Base-by-base conservation (phyloP, 208 protist genomes). In the Leishmania turanica region DNA sequence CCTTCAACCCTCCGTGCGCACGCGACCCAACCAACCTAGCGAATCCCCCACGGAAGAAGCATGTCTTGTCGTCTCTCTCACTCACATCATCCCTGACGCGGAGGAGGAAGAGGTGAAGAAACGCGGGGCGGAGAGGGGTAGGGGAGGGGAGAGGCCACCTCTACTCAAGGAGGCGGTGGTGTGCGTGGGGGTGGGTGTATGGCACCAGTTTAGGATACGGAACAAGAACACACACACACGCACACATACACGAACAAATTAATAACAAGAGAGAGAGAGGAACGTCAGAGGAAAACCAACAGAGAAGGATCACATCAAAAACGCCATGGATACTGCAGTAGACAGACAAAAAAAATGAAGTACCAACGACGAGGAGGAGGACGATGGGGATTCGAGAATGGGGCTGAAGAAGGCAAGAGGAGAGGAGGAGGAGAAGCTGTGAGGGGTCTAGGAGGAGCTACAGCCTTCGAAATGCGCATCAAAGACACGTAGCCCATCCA, bases 201-300 rank as follows among this genome's bases (percentile, higher is more conserved):
- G 9, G 42, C 8, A 51, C 37, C 27, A n/a, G 47, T 27, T 8
- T 8, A 5, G 37, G 7, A 7, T 11, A 64, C 17, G 21, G 9
- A 47, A 45, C 17, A 27, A 65, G 54, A 64, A 27, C 5, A 77
- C n/a, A n/a, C 73, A 15, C 73, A 77, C 73, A 40, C 70, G 54
- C 40, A 56, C 68, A 73, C 68, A 72, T 5, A 40, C 68, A 73
- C 37, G 21, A 40, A 73, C 69, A 74, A 49, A 74, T 5, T 45
- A 9, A 58, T 31, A 54, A 5, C 42, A 40, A 73, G 68, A 49
- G 68, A 11, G 69, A 51, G 42, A 31, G n/a, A 40, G 37, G 4
- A 31, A 24, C 45, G 7, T 45, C 27, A 34, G 34, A 40, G 13
- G 34, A 69, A 40, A 42, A 27, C 34, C n/a, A 42, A 31, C 21